Evolutionary conservation across 306 rosid species (phyloP), one percentile per base, ranked within the genome.

Genomic region (Mimosa pudica): DNA sequence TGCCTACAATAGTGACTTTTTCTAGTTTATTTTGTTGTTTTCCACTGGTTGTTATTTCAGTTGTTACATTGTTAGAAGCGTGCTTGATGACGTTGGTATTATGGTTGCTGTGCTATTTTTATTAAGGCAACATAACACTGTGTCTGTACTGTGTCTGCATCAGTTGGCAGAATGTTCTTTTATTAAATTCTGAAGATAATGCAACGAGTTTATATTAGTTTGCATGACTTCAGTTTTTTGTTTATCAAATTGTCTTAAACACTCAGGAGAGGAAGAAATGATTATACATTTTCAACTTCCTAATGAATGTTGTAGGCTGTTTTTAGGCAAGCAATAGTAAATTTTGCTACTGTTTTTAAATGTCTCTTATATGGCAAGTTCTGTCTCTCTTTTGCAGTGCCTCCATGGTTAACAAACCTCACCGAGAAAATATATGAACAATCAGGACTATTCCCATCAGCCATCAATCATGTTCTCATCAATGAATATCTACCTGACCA

Each of bases 391-490:
- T 17, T 44, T 77, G 57, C 88, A 94, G 97, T 92, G 91, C 94
- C 98, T 60, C 82, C 89, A 62, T 94, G 98, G 98, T 88, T 94
- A 79, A 89, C 89, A 74, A 89, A 79, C 74, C 73, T 91, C 51
- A 90, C 96, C 48, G 77, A 88, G 46, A 94, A 87, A 80, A 88
- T 94, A 78, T 76, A 5, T 74, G 89, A 89, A 63, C 90, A 85
- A 79, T 80, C 91, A 32, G 89, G 82, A 70, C 84, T 92, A 38
- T 92, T 90, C 82, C 89, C 98, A 55, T 78, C 89, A 46, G 83
- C 96, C 44, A 89, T 94, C 64, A 94, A 94, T 60, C 98, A 94
- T 83, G 97, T 92, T 79, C 98, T 94, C 79, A 88, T 94, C 82
- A 94, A 94, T 57, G 98, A 94, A 82, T 94, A 94, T 86, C 92